Base-by-base conservation (phyloP, 768 basidiomycete species). In the Coprinopsis strossmayeri region DNA sequence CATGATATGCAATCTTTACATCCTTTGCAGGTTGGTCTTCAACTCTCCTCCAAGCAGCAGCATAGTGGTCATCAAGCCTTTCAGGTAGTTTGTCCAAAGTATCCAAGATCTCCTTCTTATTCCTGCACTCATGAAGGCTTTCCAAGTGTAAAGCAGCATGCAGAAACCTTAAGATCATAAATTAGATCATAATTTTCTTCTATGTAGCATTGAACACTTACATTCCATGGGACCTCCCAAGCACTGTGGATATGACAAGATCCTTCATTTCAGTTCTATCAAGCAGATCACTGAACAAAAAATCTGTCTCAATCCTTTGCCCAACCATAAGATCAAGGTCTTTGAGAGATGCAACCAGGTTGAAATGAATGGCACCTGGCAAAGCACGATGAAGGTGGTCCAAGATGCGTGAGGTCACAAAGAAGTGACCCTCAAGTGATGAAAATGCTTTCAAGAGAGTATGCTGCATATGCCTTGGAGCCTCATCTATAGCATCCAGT, bases 71-170 rank as follows among this genome's bases (percentile, higher is more conserved):
- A 2, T 25, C 25, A 5, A 32, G 23, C 3, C 26, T 26, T 7
- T 28, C 25, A 18, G 48, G 48, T 9, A 49, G 24, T 13, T 42
- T 27, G 11, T 41, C 27, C 4, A 41, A n/a, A 15, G 18, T 43
- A 23, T 40, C 26, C 13, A 28, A 28, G 20, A 49, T n/a, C 5
- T 41, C 48, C 3, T 17, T 34, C 12, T 9, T 17, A 5, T 27
- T 26, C 3, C 21, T 28, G 34, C 48, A 49, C 17, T 41, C 9
- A 10, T 35, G 32, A 3, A 49, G 39, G n/a, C 39, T 20, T 25
- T 49, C 48, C 12, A 49, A n/a, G 20, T 49, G 48, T 20, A 49
- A n/a, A 27, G 40, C 17, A 11, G 48, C 48, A 17, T 30, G 39
- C 13, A 49, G 40, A 26, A 49, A 49, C n/a, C n/a, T n/a, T n/a